Evolutionary conservation across 2,329 filamentous ascomycete genomes (phyloP).

Genomic region (Talaromyces sp.): DNA sequence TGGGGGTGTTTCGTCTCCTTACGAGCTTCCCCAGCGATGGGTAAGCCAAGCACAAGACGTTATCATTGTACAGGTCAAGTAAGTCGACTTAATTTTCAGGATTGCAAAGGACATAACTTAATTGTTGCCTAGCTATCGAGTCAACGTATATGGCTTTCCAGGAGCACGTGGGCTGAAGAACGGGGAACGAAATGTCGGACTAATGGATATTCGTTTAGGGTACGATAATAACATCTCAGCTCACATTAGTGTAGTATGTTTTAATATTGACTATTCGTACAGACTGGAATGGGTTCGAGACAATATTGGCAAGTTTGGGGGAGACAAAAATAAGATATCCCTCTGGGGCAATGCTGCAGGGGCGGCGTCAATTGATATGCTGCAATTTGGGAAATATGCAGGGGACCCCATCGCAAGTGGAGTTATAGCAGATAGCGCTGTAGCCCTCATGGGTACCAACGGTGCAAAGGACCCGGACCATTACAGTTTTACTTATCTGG

Average conservation of each 20-base stretch:
- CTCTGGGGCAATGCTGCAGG: not conserved
- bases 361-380: not conserved
- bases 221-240: not conserved
- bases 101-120: not conserved
- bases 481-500: not conserved
- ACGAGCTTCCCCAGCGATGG: conserved; percentile 68
- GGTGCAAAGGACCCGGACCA: not conserved
- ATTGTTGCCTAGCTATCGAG: not conserved
- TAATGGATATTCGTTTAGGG: not conserved
- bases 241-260: not conserved
- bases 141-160: not conserved
- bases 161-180: not conserved
- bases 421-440: not conserved
- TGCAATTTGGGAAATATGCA: not conserved
- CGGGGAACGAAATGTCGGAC: not conserved
- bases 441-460: not conserved
- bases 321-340: not conserved
- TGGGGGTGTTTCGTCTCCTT: conserved; percentile 71
- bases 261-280: not conserved
- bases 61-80: conserved; percentile 44
- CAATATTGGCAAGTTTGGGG: not conserved
- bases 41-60: conserved; percentile 67
- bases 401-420: not conserved
- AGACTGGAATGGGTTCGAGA: not conserved
- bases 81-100: not conserved